phyloP scores from a whole-genome alignment of 1,139 yeast species.

The Eremothecium sinecaudum region DNA sequence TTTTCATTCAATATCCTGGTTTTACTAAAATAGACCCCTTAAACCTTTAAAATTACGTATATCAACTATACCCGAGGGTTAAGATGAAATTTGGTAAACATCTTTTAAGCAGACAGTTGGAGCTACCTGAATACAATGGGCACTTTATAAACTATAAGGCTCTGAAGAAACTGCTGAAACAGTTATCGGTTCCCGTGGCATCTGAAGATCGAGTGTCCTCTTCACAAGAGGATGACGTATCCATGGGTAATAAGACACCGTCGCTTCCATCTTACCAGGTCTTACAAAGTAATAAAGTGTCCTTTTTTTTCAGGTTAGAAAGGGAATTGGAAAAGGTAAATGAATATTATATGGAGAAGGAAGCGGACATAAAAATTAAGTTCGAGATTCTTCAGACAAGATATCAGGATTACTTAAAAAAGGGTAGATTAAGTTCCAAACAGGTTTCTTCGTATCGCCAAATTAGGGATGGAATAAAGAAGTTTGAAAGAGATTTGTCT shows the following conservation, averaged over 20 bases:
- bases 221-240: slow-evolving; percentile 24
- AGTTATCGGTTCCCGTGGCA: slow-evolving; percentile 43
- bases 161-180: slow-evolving; percentile 62
- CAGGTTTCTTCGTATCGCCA: slow-evolving; percentile 53
- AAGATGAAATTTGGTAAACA: slow-evolving; percentile 94
- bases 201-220: slow-evolving; percentile 5
- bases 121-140: slow-evolving; percentile 88
- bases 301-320: slow-evolving; percentile 85
- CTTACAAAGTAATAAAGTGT: slow-evolving; percentile 82
- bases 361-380: slow-evolving; percentile 71
- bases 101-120: slow-evolving; percentile 86
- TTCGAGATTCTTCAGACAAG: slow-evolving; percentile 68
- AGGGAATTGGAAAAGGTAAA: slow-evolving; percentile 93
- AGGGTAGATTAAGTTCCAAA: slow-evolving; percentile 40
- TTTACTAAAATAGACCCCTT: too few species aligned
- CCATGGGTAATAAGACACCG: slow-evolving; percentile 13
- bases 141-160: slow-evolving; percentile 93
- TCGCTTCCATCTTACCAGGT: slow-evolving; percentile 44
- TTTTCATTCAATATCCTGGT: too few species aligned
- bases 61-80: too few species aligned
- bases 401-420: slow-evolving; percentile 46
- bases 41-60: too few species aligned
- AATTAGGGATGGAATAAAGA: slow-evolving; percentile 78
- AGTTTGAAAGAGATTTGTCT: slow-evolving; percentile 80
- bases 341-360: slow-evolving; percentile 79